Percentiles rank a stretch among this genome's conserved stretches.
Evolutionary conservation across 2,329 filamentous ascomycete species (phyloP).

Genomic region (Colletotrichum ledebouriae): DNA sequence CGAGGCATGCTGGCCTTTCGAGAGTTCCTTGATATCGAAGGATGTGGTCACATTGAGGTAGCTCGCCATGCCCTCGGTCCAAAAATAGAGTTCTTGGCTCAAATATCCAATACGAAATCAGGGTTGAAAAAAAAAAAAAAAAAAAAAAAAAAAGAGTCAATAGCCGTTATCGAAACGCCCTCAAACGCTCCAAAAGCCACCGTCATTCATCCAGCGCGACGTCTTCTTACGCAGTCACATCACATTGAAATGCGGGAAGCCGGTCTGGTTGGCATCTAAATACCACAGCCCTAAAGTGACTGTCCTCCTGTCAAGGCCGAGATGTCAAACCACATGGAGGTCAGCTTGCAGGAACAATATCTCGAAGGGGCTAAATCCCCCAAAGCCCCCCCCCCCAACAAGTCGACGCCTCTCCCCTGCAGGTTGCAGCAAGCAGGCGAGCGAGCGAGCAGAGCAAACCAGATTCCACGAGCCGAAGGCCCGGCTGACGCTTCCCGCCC

Average conservation of each 20-base stretch:
- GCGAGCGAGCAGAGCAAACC: not conserved
- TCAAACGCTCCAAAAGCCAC: not conserved
- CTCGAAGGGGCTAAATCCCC: constrained; percentile 10
- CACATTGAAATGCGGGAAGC: not conserved
- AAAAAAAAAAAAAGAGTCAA: not conserved
- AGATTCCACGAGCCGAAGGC: constrained; percentile 28
- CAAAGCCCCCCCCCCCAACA: not conserved
- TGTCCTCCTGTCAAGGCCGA: not conserved
- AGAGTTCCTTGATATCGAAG: constrained; percentile 6
- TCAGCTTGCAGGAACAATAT: constrained; percentile 3
- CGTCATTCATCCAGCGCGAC: not conserved
- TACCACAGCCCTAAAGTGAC: constrained; percentile 21
- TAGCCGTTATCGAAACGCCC: not conserved
- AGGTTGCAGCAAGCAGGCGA: constrained; percentile 17
- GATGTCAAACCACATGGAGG: not conserved
- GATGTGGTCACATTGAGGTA: not conserved
- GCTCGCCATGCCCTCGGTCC: not conserved
- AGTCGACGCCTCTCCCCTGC: constrained; percentile 26
- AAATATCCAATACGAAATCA: constrained; percentile 3
- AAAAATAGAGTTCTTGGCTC: constrained; percentile 32
- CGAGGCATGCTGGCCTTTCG: not conserved
- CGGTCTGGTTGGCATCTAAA: not conserved
- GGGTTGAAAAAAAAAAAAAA: not conserved
- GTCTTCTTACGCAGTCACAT: not conserved
- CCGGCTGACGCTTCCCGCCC: constrained; percentile 23